Evolutionary conservation across 371 early-diverging fungal genomes (phyloP).

Genomic region (Chytridium lagenaria): DNA sequence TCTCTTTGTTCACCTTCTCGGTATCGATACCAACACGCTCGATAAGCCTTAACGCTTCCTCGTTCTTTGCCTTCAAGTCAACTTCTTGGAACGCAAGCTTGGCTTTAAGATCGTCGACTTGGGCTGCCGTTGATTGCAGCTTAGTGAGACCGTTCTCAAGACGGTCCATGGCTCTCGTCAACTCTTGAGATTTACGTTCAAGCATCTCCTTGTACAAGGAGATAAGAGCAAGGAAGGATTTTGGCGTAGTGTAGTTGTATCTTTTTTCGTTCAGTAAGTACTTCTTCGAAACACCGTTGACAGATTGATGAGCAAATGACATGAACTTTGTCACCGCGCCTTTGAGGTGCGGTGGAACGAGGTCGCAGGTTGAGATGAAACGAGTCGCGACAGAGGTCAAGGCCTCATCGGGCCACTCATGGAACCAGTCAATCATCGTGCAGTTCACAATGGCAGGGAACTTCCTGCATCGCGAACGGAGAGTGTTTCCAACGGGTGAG

Average conservation of each 20-base stretch:
- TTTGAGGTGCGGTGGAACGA: constrained; percentile 58
- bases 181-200: constrained; percentile 58
- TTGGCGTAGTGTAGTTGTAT: constrained; percentile 70
- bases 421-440: constrained; percentile 71
- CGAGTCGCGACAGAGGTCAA: constrained; percentile 62
- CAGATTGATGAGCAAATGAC: constrained; percentile 64
- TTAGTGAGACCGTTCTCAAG: constrained; percentile 69
- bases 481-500: constrained; percentile 66
- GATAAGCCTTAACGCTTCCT: constrained; percentile 64
- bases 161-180: constrained; percentile 66
- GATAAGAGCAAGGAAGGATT: constrained; percentile 66
- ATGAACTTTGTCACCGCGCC: constrained; percentile 63
- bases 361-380: constrained; percentile 60
- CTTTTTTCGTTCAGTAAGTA: constrained; percentile 67
- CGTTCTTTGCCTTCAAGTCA: constrained; percentile 67
- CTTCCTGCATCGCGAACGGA: constrained; percentile 63
- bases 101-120: constrained; percentile 68
- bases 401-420: constrained; percentile 68
- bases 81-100: constrained; percentile 69
- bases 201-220: constrained; percentile 67
- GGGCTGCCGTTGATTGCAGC: constrained; percentile 63
- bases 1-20: constrained; percentile 70
- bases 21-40: constrained; percentile 67
- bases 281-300: constrained; percentile 63
- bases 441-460: constrained; percentile 69